Evolutionary conservation across 371 early-diverging fungal genomes (phyloP).

Genomic region (Sporodiniella umbellata): DNA sequence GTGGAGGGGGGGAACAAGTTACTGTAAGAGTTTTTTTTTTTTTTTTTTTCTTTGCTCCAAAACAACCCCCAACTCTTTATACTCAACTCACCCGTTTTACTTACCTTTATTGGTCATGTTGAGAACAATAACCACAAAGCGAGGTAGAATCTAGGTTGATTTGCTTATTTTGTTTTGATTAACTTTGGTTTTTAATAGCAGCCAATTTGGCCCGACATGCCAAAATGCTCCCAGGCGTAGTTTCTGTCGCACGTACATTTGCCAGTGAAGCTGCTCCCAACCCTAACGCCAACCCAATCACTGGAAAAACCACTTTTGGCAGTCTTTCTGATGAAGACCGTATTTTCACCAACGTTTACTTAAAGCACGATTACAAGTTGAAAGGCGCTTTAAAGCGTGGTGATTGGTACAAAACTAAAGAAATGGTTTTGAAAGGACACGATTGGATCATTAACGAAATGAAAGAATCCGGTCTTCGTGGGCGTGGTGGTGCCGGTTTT

Average conservation of each 20-base stretch:
- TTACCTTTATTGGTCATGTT: conserved; percentile 33
- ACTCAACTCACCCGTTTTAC: conserved; percentile 15
- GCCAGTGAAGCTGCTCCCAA: conserved; percentile 44
- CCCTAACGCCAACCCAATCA: conserved; percentile 51
- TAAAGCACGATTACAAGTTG: conserved; percentile 85
- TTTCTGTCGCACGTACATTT: conserved; percentile 35
- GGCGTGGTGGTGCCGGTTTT: conserved; percentile 98
- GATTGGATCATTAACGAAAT: conserved; percentile 97
- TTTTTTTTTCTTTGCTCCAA: conserved; percentile 6
- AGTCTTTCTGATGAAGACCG: conserved; percentile 89
- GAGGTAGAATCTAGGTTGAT: conserved; percentile 28
- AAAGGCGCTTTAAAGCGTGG: conserved; percentile 92
- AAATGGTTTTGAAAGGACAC: conserved; percentile 92
- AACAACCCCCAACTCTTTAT: conserved; percentile 37
- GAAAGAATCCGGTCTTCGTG: conserved; percentile 93
- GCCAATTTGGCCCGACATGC: conserved; percentile 22
- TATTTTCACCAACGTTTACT: conserved; percentile 97
- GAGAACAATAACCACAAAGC: conserved; percentile 38
- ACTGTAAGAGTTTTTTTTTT: conserved; percentile 2
- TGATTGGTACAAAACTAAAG: conserved; percentile 99
- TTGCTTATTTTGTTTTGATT: conserved; percentile 1
- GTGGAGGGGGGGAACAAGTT: neutral
- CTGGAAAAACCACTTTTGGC: conserved; percentile 61
- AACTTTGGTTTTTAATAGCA: conserved; percentile 2
- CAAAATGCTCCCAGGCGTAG: conserved; percentile 18